phyloP scores from a whole-genome alignment of 345 rosid genomes.

The Eutrema yunnanense region DNA sequence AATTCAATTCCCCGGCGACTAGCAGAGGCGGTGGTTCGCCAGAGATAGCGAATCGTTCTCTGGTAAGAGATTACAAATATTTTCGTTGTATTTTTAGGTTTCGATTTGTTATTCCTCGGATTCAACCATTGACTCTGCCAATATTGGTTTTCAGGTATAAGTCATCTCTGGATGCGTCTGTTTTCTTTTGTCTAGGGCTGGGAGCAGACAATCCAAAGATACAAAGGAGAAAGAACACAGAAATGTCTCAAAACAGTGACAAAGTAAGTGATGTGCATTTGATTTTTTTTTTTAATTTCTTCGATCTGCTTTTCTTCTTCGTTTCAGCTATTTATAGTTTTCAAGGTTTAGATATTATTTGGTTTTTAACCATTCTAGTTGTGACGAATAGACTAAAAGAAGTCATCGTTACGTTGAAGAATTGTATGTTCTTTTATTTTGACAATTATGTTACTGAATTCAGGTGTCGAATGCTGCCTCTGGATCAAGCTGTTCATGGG shows the following conservation, averaged over 20 bases:
- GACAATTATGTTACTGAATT: neutral
- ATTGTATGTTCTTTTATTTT: neutral
- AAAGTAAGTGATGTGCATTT: slow-evolving; percentile 27
- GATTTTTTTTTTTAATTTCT: too few relatives aligned
- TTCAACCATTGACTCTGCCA: slow-evolving; percentile 44
- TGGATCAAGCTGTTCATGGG: slow-evolving; percentile 31
- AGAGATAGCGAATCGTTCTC: neutral
- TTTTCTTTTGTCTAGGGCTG: slow-evolving; percentile 26
- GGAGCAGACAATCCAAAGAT: slow-evolving; percentile 52
- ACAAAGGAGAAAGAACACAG: slow-evolving; percentile 28
- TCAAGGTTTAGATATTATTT: too few relatives aligned
- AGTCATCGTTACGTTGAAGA: neutral
- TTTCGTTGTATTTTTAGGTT: neutral
- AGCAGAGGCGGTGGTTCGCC: slow-evolving; percentile 11
- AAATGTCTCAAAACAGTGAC: slow-evolving; percentile 20
- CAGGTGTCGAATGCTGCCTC: neutral
- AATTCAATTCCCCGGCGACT: neutral
- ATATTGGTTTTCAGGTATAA: slow-evolving; percentile 58
- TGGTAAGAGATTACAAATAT: neutral
- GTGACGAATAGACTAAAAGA: neutral
- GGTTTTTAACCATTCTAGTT: neutral
- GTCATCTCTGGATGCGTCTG: neutral
- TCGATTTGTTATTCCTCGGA: neutral
- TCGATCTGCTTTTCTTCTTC: neutral
- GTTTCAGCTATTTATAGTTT: neutral